These are phyloP conservation scores for Phylloporus sp. DNA, from an alignment of 768 basidiomycete genomes.

Conservation along the genomic window DNA sequence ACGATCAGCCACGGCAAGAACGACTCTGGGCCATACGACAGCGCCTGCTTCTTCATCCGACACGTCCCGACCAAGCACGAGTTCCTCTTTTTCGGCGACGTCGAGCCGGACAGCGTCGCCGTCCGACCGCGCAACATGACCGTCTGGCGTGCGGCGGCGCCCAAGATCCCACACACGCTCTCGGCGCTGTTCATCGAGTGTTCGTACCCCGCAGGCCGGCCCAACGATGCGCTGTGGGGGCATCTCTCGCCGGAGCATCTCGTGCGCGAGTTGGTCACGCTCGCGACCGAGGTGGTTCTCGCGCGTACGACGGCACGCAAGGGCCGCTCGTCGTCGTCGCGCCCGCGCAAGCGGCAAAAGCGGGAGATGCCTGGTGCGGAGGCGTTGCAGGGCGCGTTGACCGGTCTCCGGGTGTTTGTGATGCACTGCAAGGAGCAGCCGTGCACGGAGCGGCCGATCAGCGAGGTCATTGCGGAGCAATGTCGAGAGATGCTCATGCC, in stretches of 20 bases:
- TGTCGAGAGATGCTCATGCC: conserved; percentile 58
- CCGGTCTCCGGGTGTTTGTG: conserved; percentile 67
- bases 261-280: conserved; percentile 62
- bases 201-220: conserved; percentile 75
- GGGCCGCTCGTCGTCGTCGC: not conserved
- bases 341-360: conserved; percentile 37
- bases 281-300: conserved; percentile 66
- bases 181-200: conserved; percentile 93
- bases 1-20: conserved; percentile 72
- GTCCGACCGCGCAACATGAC: conserved; percentile 53
- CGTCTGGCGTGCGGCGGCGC: conserved; percentile 83
- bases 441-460: conserved; percentile 47
- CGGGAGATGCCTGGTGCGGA: conserved; percentile 37
- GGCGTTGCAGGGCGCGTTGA: conserved; percentile 49
- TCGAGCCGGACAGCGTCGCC: conserved; percentile 80
- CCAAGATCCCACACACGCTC: conserved; percentile 65
- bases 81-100: conserved; percentile 93
- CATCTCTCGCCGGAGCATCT: conserved; percentile 84
- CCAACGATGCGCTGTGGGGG: conserved; percentile 68
- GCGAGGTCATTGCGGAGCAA: conserved; percentile 70
- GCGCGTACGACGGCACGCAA: conserved; percentile 26
- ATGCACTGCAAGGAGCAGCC: conserved; percentile 86
- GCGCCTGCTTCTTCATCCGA: conserved; percentile 82
- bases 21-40: conserved; percentile 56
- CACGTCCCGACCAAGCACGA: conserved; percentile 59